phyloP scores from a whole-genome alignment of 805 yeast species.

The Pichia sporocuriosa region DNA sequence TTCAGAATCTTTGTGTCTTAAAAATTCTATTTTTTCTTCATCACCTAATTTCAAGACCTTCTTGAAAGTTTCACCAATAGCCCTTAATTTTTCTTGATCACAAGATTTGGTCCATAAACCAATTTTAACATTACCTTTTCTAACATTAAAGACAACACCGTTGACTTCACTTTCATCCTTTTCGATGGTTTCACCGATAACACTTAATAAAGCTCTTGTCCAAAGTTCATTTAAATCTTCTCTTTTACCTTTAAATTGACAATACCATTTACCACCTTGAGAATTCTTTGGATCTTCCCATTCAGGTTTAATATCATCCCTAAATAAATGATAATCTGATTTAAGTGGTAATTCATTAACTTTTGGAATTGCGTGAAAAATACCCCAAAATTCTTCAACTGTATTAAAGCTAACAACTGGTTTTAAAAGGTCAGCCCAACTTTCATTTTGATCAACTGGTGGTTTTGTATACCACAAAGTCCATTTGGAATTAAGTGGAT shows the following conservation, averaged over 20 bases:
- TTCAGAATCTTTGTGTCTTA: constrained; percentile 49
- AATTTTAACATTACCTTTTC: constrained; percentile 75
- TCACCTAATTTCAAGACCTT: constrained; percentile 71
- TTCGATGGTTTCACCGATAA: constrained; percentile 92
- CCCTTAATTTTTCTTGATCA: constrained; percentile 52
- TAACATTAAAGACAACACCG: constrained; percentile 87
- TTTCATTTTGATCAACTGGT: constrained; percentile 64
- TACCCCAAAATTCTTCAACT: constrained; percentile 99
- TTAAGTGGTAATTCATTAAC: constrained; percentile 86
- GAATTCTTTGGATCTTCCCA: constrained; percentile 92
- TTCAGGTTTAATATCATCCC: constrained; percentile 92
- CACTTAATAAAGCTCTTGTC: constrained; percentile 82
- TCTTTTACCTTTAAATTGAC: constrained; percentile 56
- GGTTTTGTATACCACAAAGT: constrained; percentile 98
- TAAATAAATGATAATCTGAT: constrained; percentile 92
- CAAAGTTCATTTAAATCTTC: constrained; percentile 79
- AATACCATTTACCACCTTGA: constrained; percentile 93
- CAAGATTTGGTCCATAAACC: constrained; percentile 91
- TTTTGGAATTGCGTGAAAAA: constrained; percentile 86
- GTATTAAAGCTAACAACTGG: constrained; percentile 87
- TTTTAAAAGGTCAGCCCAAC: constrained; percentile 89
- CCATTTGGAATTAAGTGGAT: constrained; percentile 88
- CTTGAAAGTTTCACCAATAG: constrained; percentile 84
- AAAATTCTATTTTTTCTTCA: constrained; percentile 74
- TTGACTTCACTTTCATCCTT: constrained; percentile 75